phyloP scores from a whole-genome alignment of 2,329 filamentous ascomycete species.

The Penicillium sp. region DNA sequence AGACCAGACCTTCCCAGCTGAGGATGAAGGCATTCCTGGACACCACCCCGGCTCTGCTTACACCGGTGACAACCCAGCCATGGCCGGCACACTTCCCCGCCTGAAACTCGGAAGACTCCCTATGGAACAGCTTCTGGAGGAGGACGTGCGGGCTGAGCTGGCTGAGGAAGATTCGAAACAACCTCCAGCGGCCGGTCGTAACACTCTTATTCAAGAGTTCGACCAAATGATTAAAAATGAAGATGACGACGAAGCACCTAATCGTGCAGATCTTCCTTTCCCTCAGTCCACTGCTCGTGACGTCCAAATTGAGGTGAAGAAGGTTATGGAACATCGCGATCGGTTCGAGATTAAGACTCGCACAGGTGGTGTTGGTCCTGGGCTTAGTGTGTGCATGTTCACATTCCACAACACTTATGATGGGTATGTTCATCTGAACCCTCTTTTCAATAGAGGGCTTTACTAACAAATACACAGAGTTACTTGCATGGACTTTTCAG shows the following conservation, averaged over 20 bases:
- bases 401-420: conserved; percentile 97
- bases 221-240: conserved; percentile 86
- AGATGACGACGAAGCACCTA: conserved; percentile 79
- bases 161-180: conserved; percentile 78
- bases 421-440: conserved; percentile 55
- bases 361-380: conserved; percentile 77
- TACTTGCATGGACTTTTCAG: conserved; percentile 93
- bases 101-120: conserved; percentile 78
- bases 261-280: conserved; percentile 73
- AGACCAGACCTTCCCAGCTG: conserved; percentile 57
- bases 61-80: conserved; percentile 55
- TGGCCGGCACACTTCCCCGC: conserved; percentile 56
- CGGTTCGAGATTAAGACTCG: conserved; percentile 82
- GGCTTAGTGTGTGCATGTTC: conserved; percentile 91
- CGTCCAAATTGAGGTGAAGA: conserved; percentile 90
- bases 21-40: conserved; percentile 67
- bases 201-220: conserved; percentile 80
- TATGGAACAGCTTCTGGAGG: conserved; percentile 76
- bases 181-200: conserved; percentile 67
- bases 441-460: background rate
- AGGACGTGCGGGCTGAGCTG: conserved; percentile 82
- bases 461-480: conserved; percentile 54
- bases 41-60: conserved; percentile 64
- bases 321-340: conserved; percentile 88
- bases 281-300: conserved; percentile 86